Evolutionary conservation across 2,329 filamentous ascomycete species (phyloP), one percentile per base, ranked within the genome.

Genomic region (Sclerotinia trifoliorum): DNA sequence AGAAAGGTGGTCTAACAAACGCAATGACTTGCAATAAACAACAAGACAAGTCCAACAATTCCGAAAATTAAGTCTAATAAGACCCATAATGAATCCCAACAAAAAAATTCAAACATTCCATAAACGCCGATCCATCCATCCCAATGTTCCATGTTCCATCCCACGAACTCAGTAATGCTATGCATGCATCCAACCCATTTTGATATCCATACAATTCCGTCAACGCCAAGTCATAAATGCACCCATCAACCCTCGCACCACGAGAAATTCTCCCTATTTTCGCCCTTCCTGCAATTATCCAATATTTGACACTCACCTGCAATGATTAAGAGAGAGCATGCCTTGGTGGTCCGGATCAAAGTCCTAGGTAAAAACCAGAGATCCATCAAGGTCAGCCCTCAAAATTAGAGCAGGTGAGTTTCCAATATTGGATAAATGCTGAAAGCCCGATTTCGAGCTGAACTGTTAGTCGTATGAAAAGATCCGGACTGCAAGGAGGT

Each of bases 331-430:
- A 63, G 32, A 21, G n/a, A 51, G 11, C 29, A n/a, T 51, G 48
- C 46, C 60, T 51, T 63, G 60, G 51, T 63, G 60, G 29, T 63
- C 60, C 60, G 60, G 60, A 63, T 63, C 60, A 63, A 49, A 51
- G 60, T 63, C 46, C 60, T 63, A 8, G 60, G 60, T 63, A 51
- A 63, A 63, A 63, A 63, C 60, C 46, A 63, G 46, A 63, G 48
- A 63, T 48, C 60, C 60, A 63, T 63, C 32, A 63, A 63, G 46
- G 60, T 52, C n/a, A 63, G 29, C n/a, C 29, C 29, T 24, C 26
- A 39, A 17, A 42, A 26, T 39, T 21, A 57, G 10, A 19, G 13
- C 32, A 57, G 35, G 1, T 24, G 35, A 21, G 3, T 39, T 42
- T 24, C 3, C 55, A 13, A 5, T 57, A 42, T 63, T 57, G 32